Base-by-base conservation (phyloP, 2,329 filamentous ascomycete species). In the Aureobasidium zeae region DNA sequence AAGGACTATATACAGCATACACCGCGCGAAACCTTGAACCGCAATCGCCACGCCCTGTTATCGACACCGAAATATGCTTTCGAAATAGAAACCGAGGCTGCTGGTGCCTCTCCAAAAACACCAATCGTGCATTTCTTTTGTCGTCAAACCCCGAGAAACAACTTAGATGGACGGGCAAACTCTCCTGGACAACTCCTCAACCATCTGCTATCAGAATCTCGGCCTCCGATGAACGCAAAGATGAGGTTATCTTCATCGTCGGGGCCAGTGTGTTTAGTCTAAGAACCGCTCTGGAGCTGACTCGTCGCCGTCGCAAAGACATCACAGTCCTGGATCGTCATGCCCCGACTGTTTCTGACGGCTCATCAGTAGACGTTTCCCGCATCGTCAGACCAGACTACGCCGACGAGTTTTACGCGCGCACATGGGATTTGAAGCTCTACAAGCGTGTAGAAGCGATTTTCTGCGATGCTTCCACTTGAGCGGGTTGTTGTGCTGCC, bases 321-420 rank as follows among this genome's bases (percentile, higher is more conserved):
- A 47, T 58, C 15, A 50, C 51, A 12, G 31, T 29, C 11, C 9
- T 29, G 26, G 26, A 13, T 29, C 26, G 11, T 10, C 26, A 13
- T 29, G 24, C 12, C 24, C 24, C 24, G 6, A 6, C 7, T 25
- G 24, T 25, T 25, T 25, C 24, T n/a, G 24, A 25, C 12, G 6
- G 7, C 24, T 25, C 12, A 6, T 39, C 4, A n/a, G 58, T 61
- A 26, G 63, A 66, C 36, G 63, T 64, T 19, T 64, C 63, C 1
- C 56, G 63, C 1, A 53, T 64, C 1, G 62, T 66, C 15, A 55
- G 63, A 3, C 59, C 60, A 36, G 59, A 62, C 44, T 61, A 61
- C 26, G 53, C 52, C 0, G 58, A 62, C 24, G 46, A 50, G 8
- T 41, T 52, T 3, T 61, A 62, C 31, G 38, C 55, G 2, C 39